Evolutionary conservation across 2,329 filamentous ascomycete genomes (phyloP).

Genomic region (Aspergillus novoparasiticus): DNA sequence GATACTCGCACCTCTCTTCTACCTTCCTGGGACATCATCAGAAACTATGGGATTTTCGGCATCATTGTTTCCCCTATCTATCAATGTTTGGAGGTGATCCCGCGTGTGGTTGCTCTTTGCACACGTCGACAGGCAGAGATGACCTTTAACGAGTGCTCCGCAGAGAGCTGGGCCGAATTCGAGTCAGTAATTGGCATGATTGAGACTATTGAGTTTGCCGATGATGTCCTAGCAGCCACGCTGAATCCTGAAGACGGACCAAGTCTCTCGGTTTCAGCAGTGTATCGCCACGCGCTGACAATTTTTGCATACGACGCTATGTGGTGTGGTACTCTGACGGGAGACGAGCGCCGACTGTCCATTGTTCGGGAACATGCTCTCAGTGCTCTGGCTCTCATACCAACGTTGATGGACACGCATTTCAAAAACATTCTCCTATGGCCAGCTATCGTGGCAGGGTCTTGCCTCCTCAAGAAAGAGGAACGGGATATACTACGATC

Average conservation of each 20-base stretch:
- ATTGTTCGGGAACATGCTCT: background rate
- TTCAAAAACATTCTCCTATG: background rate
- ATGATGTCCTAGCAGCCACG: background rate
- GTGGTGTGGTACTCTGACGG: background rate
- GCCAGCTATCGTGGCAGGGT: background rate
- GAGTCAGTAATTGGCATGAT: background rate
- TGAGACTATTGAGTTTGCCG: background rate
- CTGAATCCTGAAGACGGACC: background rate
- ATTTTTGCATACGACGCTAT: background rate
- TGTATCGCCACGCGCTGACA: background rate
- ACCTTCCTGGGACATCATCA: background rate
- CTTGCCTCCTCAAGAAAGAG: background rate
- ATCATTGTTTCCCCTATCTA: conserved; percentile 1
- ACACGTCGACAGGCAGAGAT: conserved; percentile 1
- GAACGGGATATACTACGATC: background rate
- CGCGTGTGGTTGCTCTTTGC: background rate
- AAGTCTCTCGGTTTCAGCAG: background rate
- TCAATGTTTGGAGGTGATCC: background rate
- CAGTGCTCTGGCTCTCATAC: background rate
- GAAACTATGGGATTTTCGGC: background rate
- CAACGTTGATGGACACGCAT: background rate
- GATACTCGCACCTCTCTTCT: conserved; percentile 1
- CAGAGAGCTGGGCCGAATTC: background rate
- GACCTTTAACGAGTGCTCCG: background rate
- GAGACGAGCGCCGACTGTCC: background rate